Percentiles rank a stretch among this genome's conserved stretches.
phyloP scores from a whole-genome alignment of 441 rosid genomes.

The Mallotus repandus region DNA sequence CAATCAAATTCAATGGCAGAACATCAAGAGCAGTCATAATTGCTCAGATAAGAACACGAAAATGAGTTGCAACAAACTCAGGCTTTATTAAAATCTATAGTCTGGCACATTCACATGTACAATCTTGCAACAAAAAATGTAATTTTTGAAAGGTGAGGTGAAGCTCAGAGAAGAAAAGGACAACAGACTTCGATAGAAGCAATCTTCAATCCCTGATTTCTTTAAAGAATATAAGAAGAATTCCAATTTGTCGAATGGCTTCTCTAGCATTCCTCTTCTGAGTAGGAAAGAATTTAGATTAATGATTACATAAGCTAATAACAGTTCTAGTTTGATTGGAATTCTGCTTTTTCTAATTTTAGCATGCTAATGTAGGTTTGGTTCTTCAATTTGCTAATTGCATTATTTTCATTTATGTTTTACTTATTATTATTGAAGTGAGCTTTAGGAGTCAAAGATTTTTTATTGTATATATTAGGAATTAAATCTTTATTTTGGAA shows the following conservation, averaged over 20 bases:
- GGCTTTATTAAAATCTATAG: conserved; percentile 61
- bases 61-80: conserved; percentile 44
- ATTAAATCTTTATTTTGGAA: too few species aligned
- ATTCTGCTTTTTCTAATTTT: too few species aligned
- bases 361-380: too few species aligned
- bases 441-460: too few species aligned
- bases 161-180: conserved; percentile 61
- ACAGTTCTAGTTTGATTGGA: too few species aligned
- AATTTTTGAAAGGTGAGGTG: conserved; percentile 66
- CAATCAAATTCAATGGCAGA: conserved; percentile 48
- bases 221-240: conserved; percentile 54
- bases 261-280: conserved; percentile 52
- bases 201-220: conserved; percentile 38
- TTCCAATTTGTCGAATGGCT: conserved; percentile 46
- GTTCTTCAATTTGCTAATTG: too few species aligned
- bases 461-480: too few species aligned
- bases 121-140: conserved; percentile 61
- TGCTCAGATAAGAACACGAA: conserved; percentile 41
- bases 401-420: too few species aligned
- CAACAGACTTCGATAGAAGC: conserved; percentile 30
- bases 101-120: conserved; percentile 60
- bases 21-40: conserved; percentile 56
- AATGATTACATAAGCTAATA: conserved; percentile 46
- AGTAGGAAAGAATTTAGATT: conserved; percentile 40
- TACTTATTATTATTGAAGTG: too few species aligned